Evolutionary conservation across 1,284 basidiomycete species (phyloP).

Genomic region (Neonothopanus nambi): DNA sequence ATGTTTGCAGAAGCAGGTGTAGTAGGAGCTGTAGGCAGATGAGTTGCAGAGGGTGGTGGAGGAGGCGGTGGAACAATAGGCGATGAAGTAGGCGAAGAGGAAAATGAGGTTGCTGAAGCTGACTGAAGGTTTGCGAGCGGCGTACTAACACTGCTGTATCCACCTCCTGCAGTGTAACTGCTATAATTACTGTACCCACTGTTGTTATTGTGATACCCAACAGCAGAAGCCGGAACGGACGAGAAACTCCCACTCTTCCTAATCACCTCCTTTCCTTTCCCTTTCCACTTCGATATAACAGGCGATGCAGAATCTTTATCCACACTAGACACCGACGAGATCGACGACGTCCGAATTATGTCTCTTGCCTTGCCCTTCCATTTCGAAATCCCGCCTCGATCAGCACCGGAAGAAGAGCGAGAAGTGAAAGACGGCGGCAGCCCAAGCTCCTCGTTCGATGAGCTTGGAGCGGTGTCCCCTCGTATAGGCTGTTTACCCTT

Average conservation of each 20-base stretch:
- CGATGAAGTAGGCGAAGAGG: not conserved
- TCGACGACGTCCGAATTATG: not conserved
- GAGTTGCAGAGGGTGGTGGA: not conserved
- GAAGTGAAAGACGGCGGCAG: conserved; percentile 14
- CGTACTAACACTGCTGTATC: no score
- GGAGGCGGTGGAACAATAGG: not conserved
- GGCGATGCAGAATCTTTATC: not conserved
- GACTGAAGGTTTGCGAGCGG: no score
- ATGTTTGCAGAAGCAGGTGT: not conserved
- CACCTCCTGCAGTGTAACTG: no score
- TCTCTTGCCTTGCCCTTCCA: conserved; percentile 8
- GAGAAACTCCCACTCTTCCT: not conserved
- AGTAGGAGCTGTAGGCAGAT: not conserved
- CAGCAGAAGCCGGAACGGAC: not conserved
- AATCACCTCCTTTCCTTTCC: conserved; percentile 1
- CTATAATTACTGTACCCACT: no score
- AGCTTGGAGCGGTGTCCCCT: not conserved
- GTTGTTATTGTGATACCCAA: no score
- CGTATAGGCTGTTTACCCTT: conserved; percentile 1
- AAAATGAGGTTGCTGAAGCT: no score
- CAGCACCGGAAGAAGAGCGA: conserved; percentile 1
- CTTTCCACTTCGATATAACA: not conserved
- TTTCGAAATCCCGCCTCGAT: conserved; percentile 2
- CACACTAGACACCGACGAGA: conserved; percentile 5
- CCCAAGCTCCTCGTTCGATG: not conserved